These are phyloP conservation scores for Zancudomyces culisetae DNA, from an alignment of 371 early-diverging fungal species.

Conservation along the genomic window DNA sequence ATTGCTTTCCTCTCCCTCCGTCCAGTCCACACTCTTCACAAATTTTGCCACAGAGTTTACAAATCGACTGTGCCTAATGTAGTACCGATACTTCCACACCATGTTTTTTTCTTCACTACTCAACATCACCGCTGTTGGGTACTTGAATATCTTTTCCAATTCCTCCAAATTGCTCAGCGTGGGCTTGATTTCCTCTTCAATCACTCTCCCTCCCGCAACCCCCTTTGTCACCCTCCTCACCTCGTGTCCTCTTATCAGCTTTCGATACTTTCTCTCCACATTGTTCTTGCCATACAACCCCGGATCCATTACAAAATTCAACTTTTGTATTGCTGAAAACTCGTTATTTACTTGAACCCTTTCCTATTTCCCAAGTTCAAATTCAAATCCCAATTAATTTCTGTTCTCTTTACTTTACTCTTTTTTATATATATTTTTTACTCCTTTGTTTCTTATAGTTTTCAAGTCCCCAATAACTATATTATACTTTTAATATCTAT, in stretches of 20 bases:
- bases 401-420: not conserved
- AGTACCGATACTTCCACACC: slow-evolving; percentile 92
- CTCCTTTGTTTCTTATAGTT: too few species aligned
- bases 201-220: slow-evolving; percentile 83
- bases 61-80: slow-evolving; percentile 74
- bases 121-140: slow-evolving; percentile 40
- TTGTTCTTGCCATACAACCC: slow-evolving; percentile 68
- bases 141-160: slow-evolving; percentile 30
- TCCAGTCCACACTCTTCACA: slow-evolving; percentile 86
- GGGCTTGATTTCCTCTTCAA: slow-evolving; percentile 84
- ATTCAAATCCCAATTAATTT: not conserved
- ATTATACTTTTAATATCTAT: too few species aligned
- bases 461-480: too few species aligned
- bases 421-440: too few species aligned
- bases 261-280: slow-evolving; percentile 90
- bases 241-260: slow-evolving; percentile 73
- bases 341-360: slow-evolving; percentile 8
- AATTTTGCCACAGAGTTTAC: slow-evolving; percentile 91
- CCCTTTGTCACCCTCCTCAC: slow-evolving; percentile 79
- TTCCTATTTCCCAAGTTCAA: not conserved
- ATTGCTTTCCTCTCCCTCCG: slow-evolving; percentile 70
- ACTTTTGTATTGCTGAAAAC: slow-evolving; percentile 10
- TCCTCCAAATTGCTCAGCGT: slow-evolving; percentile 67
- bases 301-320: slow-evolving; percentile 32
- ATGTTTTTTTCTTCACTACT: slow-evolving; percentile 76